Evolutionary conservation across 2,329 filamentous ascomycete genomes (phyloP).

Genomic region (Hypoxylon sp.): DNA sequence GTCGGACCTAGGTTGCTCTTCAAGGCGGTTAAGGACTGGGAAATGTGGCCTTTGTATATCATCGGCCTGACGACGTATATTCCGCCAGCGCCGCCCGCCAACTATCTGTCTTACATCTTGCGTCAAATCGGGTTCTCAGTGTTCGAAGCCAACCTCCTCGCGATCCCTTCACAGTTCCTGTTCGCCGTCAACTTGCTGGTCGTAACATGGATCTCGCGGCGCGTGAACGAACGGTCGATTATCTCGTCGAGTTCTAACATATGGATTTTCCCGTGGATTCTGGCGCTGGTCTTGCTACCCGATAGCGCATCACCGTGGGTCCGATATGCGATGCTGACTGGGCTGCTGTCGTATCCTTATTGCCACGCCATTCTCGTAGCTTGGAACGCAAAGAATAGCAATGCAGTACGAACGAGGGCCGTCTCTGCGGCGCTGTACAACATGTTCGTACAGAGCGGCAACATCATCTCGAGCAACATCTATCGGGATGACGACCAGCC

Average conservation of each 20-base stretch:
- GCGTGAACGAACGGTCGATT: constrained; percentile 59
- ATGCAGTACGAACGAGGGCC: constrained; percentile 62
- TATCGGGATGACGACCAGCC: constrained; percentile 68
- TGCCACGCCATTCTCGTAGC: constrained; percentile 62
- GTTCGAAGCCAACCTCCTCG: constrained; percentile 72
- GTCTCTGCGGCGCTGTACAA: constrained; percentile 64
- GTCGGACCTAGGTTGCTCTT: constrained; percentile 64
- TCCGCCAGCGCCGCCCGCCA: constrained; percentile 61
- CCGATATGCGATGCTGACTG: constrained; percentile 55
- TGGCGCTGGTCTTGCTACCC: constrained; percentile 58
- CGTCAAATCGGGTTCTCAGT: constrained; percentile 69
- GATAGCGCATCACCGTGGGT: constrained; percentile 57
- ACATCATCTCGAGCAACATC: constrained; percentile 62
- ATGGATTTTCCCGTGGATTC: constrained; percentile 64
- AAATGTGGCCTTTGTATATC: constrained; percentile 55
- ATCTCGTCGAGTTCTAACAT: constrained; percentile 61
- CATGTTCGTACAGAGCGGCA: constrained; percentile 60
- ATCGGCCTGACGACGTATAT: constrained; percentile 58
- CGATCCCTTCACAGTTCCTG: constrained; percentile 66
- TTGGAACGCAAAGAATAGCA: constrained; percentile 62
- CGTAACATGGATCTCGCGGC: constrained; percentile 43
- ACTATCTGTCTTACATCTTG: constrained; percentile 71
- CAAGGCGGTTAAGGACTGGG: constrained; percentile 65
- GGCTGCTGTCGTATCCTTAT: constrained; percentile 62
- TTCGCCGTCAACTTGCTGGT: constrained; percentile 58